Percentiles rank a stretch among this genome's conserved stretches.
Conservation (phyloP, 2,329 filamentous ascomycete genomes). For the Rutstroemia sydowiana region DNA sequence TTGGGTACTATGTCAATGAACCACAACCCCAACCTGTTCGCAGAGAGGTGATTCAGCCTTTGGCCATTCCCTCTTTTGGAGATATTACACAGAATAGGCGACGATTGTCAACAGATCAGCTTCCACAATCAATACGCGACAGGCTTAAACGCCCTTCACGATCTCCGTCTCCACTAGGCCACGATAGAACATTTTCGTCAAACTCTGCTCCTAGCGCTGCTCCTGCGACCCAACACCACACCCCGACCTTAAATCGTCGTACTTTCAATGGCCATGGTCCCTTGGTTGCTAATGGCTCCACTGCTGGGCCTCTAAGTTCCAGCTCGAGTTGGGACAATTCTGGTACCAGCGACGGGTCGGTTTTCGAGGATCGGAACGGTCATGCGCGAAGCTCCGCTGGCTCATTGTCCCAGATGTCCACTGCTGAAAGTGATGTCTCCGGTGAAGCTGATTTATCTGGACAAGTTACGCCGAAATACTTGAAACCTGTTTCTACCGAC, state of each 20-base stretch:
- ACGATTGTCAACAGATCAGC: slow-evolving; percentile 28
- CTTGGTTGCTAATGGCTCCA: slow-evolving; percentile 28
- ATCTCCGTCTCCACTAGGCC: slow-evolving; percentile 31
- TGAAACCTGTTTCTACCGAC: slow-evolving; percentile 11
- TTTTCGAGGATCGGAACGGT: slow-evolving; percentile 19
- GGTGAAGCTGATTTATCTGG: slow-evolving; percentile 20
- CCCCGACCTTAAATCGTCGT: slow-evolving; percentile 24
- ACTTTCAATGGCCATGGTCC: slow-evolving; percentile 24
- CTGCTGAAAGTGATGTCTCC: slow-evolving; percentile 20
- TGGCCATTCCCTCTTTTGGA: slow-evolving; percentile 28
- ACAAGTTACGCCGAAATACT: slow-evolving; percentile 23
- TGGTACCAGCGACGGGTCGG: slow-evolving; percentile 20
- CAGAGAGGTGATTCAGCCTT: slow-evolving; percentile 17
- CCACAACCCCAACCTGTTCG: slow-evolving; percentile 15
- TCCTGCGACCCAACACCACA: slow-evolving; percentile 20
- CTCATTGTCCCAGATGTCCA: slow-evolving; percentile 24
- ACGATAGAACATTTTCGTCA: slow-evolving; percentile 27
- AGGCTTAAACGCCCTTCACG: slow-evolving; percentile 27
- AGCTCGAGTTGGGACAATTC: slow-evolving; percentile 2
- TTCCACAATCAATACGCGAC: slow-evolving; percentile 29
- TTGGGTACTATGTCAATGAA: slow-evolving; percentile 30
- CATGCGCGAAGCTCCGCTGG: slow-evolving; percentile 22
- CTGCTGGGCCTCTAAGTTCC: not conserved
- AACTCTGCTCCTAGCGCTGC: slow-evolving; percentile 20
- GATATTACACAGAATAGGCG: slow-evolving; percentile 24